Evolutionary conservation across 768 basidiomycete genomes (phyloP).

Genomic region (Russula virescens): DNA sequence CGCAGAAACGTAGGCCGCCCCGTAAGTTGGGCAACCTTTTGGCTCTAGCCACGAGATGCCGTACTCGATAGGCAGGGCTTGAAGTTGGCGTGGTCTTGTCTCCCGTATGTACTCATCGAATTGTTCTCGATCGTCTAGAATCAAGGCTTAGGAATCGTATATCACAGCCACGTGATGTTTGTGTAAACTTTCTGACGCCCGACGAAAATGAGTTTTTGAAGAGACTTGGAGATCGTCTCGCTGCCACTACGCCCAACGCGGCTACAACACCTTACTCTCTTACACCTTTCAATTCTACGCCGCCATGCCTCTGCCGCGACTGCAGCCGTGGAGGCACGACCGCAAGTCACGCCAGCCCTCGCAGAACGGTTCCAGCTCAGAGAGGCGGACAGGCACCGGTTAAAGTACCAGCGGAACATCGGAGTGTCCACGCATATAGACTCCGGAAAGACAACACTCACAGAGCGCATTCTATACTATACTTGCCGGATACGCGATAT

Average conservation of each 20-base stretch:
- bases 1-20: neutral
- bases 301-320: constrained; percentile 3
- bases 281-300: neutral
- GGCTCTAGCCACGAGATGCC: too few species aligned
- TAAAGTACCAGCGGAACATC: constrained; percentile 84
- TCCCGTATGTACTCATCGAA: too few species aligned
- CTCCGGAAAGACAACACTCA: constrained; percentile 96
- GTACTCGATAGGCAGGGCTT: too few species aligned
- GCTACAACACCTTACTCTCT: neutral
- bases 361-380: constrained; percentile 38
- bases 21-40: neutral
- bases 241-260: neutral
- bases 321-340: neutral
- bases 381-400: constrained; percentile 56
- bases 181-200: too few species aligned
- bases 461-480: constrained; percentile 93
- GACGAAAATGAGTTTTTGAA: too few species aligned
- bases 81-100: too few species aligned
- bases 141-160: too few species aligned
- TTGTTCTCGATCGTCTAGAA: too few species aligned
- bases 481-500: constrained; percentile 94
- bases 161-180: too few species aligned
- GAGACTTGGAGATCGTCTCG: too few species aligned
- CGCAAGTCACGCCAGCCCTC: neutral
- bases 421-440: constrained; percentile 95